Evolutionary conservation across 768 basidiomycete species (phyloP), one percentile per base, ranked within the genome.

Genomic region (Boletus rex-veris): DNA sequence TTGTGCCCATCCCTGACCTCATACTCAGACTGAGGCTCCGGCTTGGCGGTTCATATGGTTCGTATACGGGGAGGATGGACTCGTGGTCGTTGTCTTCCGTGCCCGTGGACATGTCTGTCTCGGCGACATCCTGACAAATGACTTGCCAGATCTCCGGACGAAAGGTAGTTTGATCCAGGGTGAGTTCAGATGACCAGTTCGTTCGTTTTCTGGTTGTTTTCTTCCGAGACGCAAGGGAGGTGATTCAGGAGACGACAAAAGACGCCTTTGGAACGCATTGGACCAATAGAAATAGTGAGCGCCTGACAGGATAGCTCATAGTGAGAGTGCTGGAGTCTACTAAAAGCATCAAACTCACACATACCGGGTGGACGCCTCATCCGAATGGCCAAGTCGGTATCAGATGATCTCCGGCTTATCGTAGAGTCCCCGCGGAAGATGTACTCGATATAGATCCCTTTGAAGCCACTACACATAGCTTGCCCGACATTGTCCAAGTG

Each of bases 81-180:
- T 68, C 59, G 31, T 28, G 28, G 28, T 28, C 28, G 28, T 56
- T 47, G 21, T 58, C 60, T 11, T 36, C 52, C 9, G 43, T 4
- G 10, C 19, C 47, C 1, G 16, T 16, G 30, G 24, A 9, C 7
- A 52, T 30, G 45, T 28, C 39, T 28, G 28, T 28, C 15, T 18
- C 26, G 24, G 53, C 16, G 19, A 36, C 41, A 45, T 70, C 60
- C 48, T 60, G 64, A 26, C 40, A 51, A 33, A 69, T 42, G 41
- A 61, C 33, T 5, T 57, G 57, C 66, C 69, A 69, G n/a, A 67
- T 53, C 12, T 56, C 60, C 14, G 60, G 53, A 30, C 47, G 62
- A 28, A 47, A 15, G 28, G 11, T 50, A 3, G 54, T 5, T 30
- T 48, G 57, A 50, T 65, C 56, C 66, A 68, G 52, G 21, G 15